Percentiles rank a stretch among this genome's conserved stretches.
These are phyloP conservation scores for Apiosordaria backusii DNA, from an alignment of 495 filamentous ascomycete genomes.

Conservation along the genomic window DNA sequence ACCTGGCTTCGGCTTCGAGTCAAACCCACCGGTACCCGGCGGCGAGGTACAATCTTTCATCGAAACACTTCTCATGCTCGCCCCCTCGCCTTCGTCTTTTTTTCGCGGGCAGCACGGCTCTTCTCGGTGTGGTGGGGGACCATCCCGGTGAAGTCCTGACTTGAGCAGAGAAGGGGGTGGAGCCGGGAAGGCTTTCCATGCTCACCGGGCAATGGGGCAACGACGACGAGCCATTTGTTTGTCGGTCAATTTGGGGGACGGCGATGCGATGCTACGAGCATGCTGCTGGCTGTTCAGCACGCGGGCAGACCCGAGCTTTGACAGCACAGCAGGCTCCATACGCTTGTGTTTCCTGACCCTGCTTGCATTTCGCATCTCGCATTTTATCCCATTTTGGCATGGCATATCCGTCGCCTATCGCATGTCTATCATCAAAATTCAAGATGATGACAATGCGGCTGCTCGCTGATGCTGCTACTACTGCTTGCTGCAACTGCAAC, in stretches of 20 bases:
- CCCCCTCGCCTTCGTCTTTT: slow-evolving; percentile 14
- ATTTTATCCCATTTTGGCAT: neutral
- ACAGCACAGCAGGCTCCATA: slow-evolving; percentile 5
- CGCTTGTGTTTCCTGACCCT: slow-evolving; percentile 3
- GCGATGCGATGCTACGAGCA: neutral
- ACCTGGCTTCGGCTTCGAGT: neutral
- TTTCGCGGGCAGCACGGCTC: slow-evolving; percentile 18
- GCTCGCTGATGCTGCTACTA: neutral
- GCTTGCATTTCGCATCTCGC: neutral
- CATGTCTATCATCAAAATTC: neutral
- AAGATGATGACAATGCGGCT: neutral
- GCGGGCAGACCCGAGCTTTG: slow-evolving; percentile 8
- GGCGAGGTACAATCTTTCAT: neutral
- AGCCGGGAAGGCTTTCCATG: slow-evolving; percentile 12
- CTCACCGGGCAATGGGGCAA: slow-evolving; percentile 17
- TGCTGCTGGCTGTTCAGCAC: neutral
- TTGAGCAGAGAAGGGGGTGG: slow-evolving; percentile 11
- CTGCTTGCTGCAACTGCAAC: neutral
- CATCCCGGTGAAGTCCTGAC: slow-evolving; percentile 16
- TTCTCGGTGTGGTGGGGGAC: slow-evolving; percentile 7
- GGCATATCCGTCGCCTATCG: neutral
- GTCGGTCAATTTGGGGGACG: slow-evolving; percentile 14
- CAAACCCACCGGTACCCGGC: slow-evolving; percentile 1
- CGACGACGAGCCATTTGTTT: slow-evolving; percentile 23
- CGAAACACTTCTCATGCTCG: neutral